Conservation (phyloP, 1,139 yeast species). For the Debaryomycetaceae sp. region DNA sequence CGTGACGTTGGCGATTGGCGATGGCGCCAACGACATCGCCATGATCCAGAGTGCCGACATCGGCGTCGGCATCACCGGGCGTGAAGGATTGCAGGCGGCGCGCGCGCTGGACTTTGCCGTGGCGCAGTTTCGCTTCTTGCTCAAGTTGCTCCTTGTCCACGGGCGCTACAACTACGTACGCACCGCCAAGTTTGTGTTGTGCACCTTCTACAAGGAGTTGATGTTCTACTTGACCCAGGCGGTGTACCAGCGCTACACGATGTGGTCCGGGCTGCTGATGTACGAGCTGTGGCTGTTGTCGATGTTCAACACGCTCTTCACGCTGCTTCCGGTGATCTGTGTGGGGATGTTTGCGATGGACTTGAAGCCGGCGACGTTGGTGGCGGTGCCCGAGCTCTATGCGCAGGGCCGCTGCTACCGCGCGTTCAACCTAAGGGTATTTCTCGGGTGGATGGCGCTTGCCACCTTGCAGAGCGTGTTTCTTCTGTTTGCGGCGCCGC, state of each 20-base stretch:
- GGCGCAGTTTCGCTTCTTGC: constrained; percentile 84
- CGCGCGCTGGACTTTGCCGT: constrained; percentile 92
- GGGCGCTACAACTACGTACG: constrained; percentile 94
- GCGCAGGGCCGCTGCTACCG: constrained; percentile 69
- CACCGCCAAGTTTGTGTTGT: constrained; percentile 84
- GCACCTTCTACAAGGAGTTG: constrained; percentile 93
- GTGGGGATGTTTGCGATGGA: constrained; percentile 96
- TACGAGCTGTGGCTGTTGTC: constrained; percentile 96
- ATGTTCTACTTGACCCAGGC: constrained; percentile 86
- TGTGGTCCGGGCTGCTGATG: constrained; percentile 89
- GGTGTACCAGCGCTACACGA: constrained; percentile 77
- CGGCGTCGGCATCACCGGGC: constrained; percentile 96
- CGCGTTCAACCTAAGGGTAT: constrained; percentile 68
- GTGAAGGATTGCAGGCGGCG: constrained; percentile 96
- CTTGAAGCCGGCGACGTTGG: constrained; percentile 76
- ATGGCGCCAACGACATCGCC: constrained; percentile 98
- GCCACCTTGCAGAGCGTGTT: constrained; percentile 74
- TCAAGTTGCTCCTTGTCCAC: constrained; percentile 82
- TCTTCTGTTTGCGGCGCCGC: constrained; percentile 62
- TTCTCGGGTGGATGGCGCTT: constrained; percentile 72
- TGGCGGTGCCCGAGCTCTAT: constrained; percentile 91
- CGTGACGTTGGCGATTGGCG: constrained; percentile 96
- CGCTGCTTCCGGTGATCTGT: constrained; percentile 86
- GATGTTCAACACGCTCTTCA: constrained; percentile 93
- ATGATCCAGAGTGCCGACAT: constrained; percentile 99